These are phyloP conservation scores for Cyclotella baltica DNA, from an alignment of 108 stramenopile species.

Conservation along the genomic window DNA sequence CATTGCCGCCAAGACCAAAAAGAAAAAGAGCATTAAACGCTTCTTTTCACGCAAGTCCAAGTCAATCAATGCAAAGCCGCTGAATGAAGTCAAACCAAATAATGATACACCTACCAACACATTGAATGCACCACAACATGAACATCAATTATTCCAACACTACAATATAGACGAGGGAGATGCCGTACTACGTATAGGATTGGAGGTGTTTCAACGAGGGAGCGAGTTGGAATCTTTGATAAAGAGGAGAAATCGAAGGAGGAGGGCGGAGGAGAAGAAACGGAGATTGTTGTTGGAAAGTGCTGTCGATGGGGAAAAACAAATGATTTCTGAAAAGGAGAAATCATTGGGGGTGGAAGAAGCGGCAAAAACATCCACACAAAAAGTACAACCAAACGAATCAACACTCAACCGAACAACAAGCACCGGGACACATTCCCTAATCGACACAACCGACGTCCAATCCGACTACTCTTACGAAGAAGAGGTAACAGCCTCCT, in stretches of 20 bases:
- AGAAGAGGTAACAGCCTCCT: slow-evolving; percentile 17
- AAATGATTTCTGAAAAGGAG: too few species aligned
- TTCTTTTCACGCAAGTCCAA: too few species aligned
- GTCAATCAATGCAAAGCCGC: not conserved
- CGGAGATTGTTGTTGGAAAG: too few species aligned
- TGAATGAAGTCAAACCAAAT: too few species aligned
- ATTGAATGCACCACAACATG: too few species aligned
- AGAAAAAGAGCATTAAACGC: too few species aligned
- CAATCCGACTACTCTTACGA: not conserved
- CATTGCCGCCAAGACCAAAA: too few species aligned
- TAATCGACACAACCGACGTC: slow-evolving; percentile 21
- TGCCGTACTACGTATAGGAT: slow-evolving; percentile 34
- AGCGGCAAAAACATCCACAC: not conserved
- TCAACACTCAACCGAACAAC: not conserved
- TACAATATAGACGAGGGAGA: slow-evolving; percentile 41
- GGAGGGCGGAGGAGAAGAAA: slow-evolving; percentile 6
- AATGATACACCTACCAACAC: too few species aligned
- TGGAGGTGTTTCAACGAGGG: slow-evolving; percentile 49
- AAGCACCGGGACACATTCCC: slow-evolving; percentile 15
- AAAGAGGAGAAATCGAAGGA: slow-evolving; percentile 25
- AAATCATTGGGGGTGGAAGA: not conserved
- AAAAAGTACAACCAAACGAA: not conserved
- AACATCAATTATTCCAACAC: slow-evolving; percentile 18
- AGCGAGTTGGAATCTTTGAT: slow-evolving; percentile 40
- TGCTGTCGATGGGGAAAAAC: too few species aligned